phyloP scores from a whole-genome alignment of 768 basidiomycete genomes.

The Phanerodontia chrysosporium region DNA sequence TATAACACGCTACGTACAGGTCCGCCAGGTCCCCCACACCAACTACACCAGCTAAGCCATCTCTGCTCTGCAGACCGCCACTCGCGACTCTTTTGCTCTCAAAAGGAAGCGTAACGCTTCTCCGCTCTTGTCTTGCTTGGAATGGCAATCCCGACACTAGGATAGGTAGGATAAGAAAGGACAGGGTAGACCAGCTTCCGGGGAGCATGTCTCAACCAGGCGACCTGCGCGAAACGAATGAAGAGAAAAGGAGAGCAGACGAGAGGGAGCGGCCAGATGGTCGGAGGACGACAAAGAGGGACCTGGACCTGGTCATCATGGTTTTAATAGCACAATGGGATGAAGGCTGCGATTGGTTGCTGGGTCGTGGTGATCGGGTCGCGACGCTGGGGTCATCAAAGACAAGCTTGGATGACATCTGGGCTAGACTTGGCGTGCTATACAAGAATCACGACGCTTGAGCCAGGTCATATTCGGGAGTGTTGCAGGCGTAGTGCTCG shows the following conservation, averaged over 20 bases:
- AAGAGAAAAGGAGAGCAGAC: neutral
- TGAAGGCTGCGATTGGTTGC: neutral
- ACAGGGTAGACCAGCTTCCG: constrained; percentile 5
- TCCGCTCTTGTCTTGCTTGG: neutral
- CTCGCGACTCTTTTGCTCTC: constrained; percentile 1
- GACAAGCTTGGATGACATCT: neutral
- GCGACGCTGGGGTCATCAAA: neutral
- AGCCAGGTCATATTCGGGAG: neutral
- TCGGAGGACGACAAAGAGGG: neutral
- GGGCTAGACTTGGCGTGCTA: neutral
- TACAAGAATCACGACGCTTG: too few species aligned
- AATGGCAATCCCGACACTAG: constrained; percentile 11
- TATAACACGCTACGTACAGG: constrained; percentile 40
- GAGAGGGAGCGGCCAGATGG: neutral
- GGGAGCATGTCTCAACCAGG: constrained; percentile 7
- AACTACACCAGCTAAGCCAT: constrained; percentile 24
- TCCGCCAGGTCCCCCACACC: constrained; percentile 63
- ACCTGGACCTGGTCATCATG: neutral
- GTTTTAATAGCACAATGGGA: neutral
- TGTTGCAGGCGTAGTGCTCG: neutral
- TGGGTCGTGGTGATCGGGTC: constrained; percentile 1
- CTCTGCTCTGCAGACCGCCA: constrained; percentile 1
- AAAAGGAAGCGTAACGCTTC: constrained; percentile 3
- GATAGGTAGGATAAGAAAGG: constrained; percentile 6
- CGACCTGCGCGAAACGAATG: constrained; percentile 13